Evolutionary conservation across 768 basidiomycete genomes (phyloP).

Genomic region (Agrocybe praecox): DNA sequence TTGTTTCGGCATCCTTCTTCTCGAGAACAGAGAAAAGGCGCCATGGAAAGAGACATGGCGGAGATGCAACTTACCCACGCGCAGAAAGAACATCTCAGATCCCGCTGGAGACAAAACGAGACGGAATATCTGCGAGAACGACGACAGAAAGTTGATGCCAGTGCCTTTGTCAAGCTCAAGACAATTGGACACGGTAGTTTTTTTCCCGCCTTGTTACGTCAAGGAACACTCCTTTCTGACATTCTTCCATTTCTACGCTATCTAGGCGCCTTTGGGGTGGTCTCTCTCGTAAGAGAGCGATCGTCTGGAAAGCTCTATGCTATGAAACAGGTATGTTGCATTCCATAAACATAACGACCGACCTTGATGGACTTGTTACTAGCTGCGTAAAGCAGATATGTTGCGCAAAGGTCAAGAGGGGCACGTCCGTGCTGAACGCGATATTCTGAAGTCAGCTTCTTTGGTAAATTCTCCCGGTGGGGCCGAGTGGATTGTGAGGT

Average conservation of each 20-base stretch:
- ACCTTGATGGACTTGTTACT: slow-evolving; percentile 14
- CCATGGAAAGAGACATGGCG: slow-evolving; percentile 88
- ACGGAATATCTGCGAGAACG: slow-evolving; percentile 87
- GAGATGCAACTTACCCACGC: slow-evolving; percentile 68
- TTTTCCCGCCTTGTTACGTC: slow-evolving; percentile 21
- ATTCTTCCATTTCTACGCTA: slow-evolving; percentile 22
- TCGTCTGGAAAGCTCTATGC: slow-evolving; percentile 82
- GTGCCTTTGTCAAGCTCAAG: slow-evolving; percentile 87
- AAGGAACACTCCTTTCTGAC: slow-evolving; percentile 16
- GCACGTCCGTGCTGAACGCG: slow-evolving; percentile 94
- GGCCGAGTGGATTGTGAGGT: slow-evolving; percentile 92
- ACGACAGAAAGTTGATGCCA: slow-evolving; percentile 80
- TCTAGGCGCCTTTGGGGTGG: slow-evolving; percentile 93
- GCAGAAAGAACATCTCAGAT: slow-evolving; percentile 73
- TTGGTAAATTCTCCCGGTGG: slow-evolving; percentile 71
- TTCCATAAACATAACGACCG: neutral
- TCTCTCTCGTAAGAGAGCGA: slow-evolving; percentile 87
- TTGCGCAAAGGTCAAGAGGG: slow-evolving; percentile 96
- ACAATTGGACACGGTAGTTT: slow-evolving; percentile 88
- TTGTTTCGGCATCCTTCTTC: slow-evolving; percentile 84
- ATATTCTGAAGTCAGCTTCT: slow-evolving; percentile 90
- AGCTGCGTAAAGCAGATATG: slow-evolving; percentile 91
- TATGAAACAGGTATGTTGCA: slow-evolving; percentile 85
- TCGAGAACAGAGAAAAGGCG: slow-evolving; percentile 80
- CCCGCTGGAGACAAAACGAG: slow-evolving; percentile 85